phyloP scores from a whole-genome alignment of 805 yeast species.

The Jamesozyma spencerorum region DNA sequence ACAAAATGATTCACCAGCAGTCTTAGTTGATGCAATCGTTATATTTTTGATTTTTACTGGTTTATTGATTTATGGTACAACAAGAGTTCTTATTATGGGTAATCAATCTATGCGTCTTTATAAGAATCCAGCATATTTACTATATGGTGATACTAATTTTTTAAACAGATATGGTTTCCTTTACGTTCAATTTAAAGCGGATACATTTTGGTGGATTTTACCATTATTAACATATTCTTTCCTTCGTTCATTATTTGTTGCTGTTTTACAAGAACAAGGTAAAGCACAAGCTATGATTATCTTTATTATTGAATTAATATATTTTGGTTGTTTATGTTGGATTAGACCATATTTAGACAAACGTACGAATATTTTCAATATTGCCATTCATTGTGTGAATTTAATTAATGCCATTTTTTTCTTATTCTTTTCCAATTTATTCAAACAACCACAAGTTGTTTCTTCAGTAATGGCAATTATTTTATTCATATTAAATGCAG shows the following conservation, averaged over 20 bases:
- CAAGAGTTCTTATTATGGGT: conserved; percentile 68
- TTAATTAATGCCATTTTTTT: conserved; percentile 79
- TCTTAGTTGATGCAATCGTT: conserved; percentile 69
- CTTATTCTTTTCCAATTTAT: conserved; percentile 77
- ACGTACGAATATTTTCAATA: conserved; percentile 88
- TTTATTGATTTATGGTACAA: conserved; percentile 62
- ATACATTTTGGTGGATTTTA: conserved; percentile 71
- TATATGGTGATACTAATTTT: conserved; percentile 74
- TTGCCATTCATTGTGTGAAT: conserved; percentile 70
- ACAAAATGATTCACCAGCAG: conserved; percentile 73
- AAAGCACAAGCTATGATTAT: conserved; percentile 72
- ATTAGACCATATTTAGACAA: conserved; percentile 88
- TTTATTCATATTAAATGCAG: conserved; percentile 82
- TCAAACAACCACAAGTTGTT: conserved; percentile 78
- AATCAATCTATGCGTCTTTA: conserved; percentile 58
- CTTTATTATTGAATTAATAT: conserved; percentile 65
- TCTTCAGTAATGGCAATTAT: conserved; percentile 87
- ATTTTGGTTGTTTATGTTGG: conserved; percentile 56
- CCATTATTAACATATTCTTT: conserved; percentile 58
- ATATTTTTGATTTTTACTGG: conserved; percentile 49
- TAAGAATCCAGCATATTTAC: conserved; percentile 85
- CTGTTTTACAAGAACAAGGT: conserved; percentile 73
- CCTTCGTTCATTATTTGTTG: conserved; percentile 73
- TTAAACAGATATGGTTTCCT: conserved; percentile 86
- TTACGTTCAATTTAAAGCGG: conserved; percentile 85